phyloP scores from a whole-genome alignment of 2,329 filamentous ascomycete genomes.

The Cladosporium sp. region DNA sequence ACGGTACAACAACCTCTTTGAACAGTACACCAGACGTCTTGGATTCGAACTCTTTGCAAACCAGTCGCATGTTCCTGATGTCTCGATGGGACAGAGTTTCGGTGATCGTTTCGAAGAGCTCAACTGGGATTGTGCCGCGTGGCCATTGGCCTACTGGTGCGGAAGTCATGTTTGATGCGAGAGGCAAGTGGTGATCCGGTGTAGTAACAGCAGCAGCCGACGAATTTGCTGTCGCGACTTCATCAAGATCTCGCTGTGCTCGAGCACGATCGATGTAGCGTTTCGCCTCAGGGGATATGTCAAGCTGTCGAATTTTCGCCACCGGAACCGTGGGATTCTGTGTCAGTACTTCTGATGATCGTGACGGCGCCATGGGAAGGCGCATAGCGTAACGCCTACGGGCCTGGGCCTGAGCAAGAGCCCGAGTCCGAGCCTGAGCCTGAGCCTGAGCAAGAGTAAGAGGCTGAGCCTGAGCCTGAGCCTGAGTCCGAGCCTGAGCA shows the following conservation, averaged over 20 bases:
- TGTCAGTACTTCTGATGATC: neutral
- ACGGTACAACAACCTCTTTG: slow-evolving; percentile 64
- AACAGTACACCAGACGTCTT: slow-evolving; percentile 62
- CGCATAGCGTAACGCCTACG: neutral
- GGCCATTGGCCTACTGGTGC: slow-evolving; percentile 38
- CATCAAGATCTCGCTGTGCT: neutral
- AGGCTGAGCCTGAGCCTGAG: too few species aligned
- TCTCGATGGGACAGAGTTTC: slow-evolving; percentile 57
- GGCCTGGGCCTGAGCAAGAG: too few species aligned
- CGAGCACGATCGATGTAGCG: neutral
- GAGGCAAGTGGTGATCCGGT: neutral
- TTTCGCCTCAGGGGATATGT: neutral
- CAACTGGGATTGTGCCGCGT: slow-evolving; percentile 53
- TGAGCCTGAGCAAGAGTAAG: too few species aligned
- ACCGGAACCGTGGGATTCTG: neutral
- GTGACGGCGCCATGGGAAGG: neutral
- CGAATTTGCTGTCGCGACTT: neutral
- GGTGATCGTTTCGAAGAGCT: slow-evolving; percentile 62
- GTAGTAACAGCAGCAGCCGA: neutral
- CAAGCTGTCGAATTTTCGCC: neutral
- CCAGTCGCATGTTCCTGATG: slow-evolving; percentile 61
- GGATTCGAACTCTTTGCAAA: slow-evolving; percentile 59
- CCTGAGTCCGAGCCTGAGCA: neutral
- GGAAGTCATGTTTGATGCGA: neutral
- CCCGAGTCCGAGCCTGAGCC: too few species aligned